These are phyloP conservation scores for Xylaria multiplex DNA, from an alignment of 2,329 filamentous ascomycete species.

Conservation along the genomic window DNA sequence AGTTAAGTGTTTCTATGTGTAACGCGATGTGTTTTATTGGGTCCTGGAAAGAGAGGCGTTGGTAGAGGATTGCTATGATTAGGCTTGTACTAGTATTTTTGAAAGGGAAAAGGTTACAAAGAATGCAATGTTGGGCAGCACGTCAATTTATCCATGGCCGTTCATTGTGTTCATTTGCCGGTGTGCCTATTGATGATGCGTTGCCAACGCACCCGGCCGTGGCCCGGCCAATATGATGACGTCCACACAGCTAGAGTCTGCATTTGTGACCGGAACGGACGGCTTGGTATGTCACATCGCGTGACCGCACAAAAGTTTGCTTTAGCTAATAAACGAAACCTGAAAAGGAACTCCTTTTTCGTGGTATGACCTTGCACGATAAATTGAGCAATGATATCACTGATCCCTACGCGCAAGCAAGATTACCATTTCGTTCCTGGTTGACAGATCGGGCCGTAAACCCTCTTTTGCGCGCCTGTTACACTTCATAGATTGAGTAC, in stretches of 20 bases:
- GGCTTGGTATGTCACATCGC: conserved; percentile 11
- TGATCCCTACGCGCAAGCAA: neutral
- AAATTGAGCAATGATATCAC: conserved; percentile 8
- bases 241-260: conserved; percentile 18
- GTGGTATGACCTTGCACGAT: neutral
- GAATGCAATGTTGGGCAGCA: neutral
- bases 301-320: conserved; percentile 3
- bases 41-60: neutral
- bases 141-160: conserved; percentile 26
- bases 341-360: conserved; percentile 1
- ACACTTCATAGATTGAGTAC: neutral
- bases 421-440: neutral
- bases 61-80: conserved; percentile 4
- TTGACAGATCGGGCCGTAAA: neutral
- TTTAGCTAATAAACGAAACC: conserved; percentile 1
- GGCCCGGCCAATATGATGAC: conserved; percentile 33
- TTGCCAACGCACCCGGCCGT: conserved; percentile 28
- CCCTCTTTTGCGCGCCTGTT: no score
- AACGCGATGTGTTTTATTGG: neutral
- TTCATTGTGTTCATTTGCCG: neutral
- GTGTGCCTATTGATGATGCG: conserved; percentile 18
- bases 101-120: neutral
- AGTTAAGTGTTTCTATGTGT: conserved; percentile 1
- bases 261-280: conserved; percentile 12
- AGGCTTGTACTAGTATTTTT: conserved; percentile 11